phyloP scores from a whole-genome alignment of 306 rosid species.

The Vigna unguiculata region DNA sequence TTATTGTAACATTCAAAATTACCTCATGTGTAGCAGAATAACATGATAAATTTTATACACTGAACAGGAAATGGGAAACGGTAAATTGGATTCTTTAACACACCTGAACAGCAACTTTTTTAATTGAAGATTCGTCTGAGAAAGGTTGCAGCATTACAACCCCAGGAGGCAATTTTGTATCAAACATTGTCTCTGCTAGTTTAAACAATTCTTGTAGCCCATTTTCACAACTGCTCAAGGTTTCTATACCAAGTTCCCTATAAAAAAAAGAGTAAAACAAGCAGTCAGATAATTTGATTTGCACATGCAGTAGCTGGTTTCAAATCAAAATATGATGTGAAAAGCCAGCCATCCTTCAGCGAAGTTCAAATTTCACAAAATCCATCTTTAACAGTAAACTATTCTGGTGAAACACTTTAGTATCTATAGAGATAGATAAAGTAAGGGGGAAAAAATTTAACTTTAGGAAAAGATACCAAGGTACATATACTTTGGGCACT shows the following conservation, averaged over 20 bases:
- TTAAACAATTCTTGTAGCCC: conserved; percentile 76
- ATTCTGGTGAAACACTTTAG: conserved; percentile 27
- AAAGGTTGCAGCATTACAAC: conserved; percentile 89
- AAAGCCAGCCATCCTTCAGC: conserved; percentile 18
- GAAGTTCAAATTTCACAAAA: conserved; percentile 20
- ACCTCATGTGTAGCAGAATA: too few relatives aligned
- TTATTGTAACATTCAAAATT: not conserved
- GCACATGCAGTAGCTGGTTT: conserved; percentile 16
- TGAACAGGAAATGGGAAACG: conserved; percentile 27
- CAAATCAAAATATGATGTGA: conserved; percentile 33
- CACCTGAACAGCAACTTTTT: conserved; percentile 86
- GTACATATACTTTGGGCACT: not conserved
- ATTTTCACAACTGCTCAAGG: conserved; percentile 73
- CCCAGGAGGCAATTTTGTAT: conserved; percentile 95
- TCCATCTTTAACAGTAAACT: not conserved
- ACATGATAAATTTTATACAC: too few relatives aligned
- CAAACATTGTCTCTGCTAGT: conserved; percentile 89
- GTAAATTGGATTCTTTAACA: conserved; percentile 3
- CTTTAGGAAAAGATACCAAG: conserved; percentile 11
- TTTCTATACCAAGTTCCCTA: conserved; percentile 91
- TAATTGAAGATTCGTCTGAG: conserved; percentile 89
- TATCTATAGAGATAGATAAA: conserved; percentile 2
- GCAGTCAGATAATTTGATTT: conserved; percentile 27
- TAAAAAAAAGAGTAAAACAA: conserved; percentile 35
- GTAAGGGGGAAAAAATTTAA: not conserved